Base-by-base conservation (phyloP, 2,329 filamentous ascomycete species). In the Sphaerulina vaccinii region DNA sequence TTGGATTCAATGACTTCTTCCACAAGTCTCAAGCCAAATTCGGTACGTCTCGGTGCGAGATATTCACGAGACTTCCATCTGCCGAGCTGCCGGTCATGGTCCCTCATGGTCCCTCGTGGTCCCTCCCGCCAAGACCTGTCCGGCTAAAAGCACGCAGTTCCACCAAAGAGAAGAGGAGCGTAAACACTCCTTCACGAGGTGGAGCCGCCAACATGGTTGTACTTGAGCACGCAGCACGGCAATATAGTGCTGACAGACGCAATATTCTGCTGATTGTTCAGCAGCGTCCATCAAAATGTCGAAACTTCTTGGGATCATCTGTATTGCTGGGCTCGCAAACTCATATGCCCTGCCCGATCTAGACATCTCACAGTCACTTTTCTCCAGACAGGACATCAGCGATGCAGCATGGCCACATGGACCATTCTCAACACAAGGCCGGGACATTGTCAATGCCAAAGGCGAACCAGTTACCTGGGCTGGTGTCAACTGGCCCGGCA, bases 401-500 rank as follows among this genome's bases (percentile, higher is more conserved):
- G 22, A 44, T 38, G 40, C 52, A 22, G 50, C 51, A 40, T 62
- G 59, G 57, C 59, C 59, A 6, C 55, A 69, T 59, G 68, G 68
- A 45, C 68, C 68, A 5, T 70, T 69, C 41, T 67, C 62, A 32
- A 70, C 69, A 11, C 51, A 58, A 22, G 68, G 66, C 9, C 53
- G 58, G 8, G 50, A 61, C 33, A 56, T 61, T 19, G 50, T 61
- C 19, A 56, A 62, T 16, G 43, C 51, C 11, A 56, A 51, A 23
- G 55, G 57, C 33, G 59, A 60, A 24, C 44, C 59, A 10, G 49
- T 69, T 10, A 68, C 65, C 10, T 68, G 63, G 46, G 64, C 61
- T 0, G 65, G 66, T 1, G 61, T 63, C 23, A 70, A 69, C 38
- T 70, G 66, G 65, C 64, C 67, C n/a, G 62, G 64, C 10, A 61